Percentiles rank a stretch among this genome's conserved stretches.
phyloP scores from a whole-genome alignment of 1,139 yeast genomes.

The Zygosaccharomyces pseudobailii region DNA sequence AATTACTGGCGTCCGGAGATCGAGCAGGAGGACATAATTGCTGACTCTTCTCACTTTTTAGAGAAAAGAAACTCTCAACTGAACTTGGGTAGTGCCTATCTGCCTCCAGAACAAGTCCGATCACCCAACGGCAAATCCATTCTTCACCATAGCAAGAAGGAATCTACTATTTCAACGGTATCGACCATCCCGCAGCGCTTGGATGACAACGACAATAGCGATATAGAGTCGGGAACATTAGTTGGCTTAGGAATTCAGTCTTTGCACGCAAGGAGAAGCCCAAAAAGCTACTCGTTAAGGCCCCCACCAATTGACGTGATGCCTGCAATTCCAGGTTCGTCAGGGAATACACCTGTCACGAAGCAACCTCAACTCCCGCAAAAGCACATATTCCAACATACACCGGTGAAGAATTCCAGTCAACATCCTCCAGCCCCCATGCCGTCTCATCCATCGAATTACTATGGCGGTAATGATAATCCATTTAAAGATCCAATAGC shows the following conservation, averaged over 20 bases:
- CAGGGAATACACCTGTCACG: constrained; percentile 25
- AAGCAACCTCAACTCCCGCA: constrained; percentile 21
- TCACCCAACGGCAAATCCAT: neutral
- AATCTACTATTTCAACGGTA: constrained; percentile 17
- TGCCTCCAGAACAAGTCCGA: constrained; percentile 4
- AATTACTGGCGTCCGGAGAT: constrained; percentile 1
- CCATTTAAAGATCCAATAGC: constrained; percentile 7
- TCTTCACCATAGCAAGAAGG: constrained; percentile 14
- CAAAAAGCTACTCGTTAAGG: constrained; percentile 10
- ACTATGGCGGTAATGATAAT: constrained; percentile 8
- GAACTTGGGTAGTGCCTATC: constrained; percentile 3
- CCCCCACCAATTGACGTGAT: constrained; percentile 21
- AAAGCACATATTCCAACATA: constrained; percentile 31
- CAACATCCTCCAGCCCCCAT: constrained; percentile 1
- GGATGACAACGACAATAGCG: constrained; percentile 15
- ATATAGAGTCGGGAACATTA: constrained; percentile 8
- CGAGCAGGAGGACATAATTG: neutral
- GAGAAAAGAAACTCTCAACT: neutral
- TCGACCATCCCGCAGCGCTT: constrained; percentile 18
- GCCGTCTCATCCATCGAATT: neutral
- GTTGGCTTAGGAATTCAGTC: constrained; percentile 13
- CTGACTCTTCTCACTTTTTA: constrained; percentile 1
- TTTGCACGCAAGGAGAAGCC: constrained; percentile 3
- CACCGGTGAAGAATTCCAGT: constrained; percentile 23
- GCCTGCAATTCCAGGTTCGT: constrained; percentile 31